A percentile compares a stretch with the other conserved stretches of the same genome.
These are phyloP conservation scores for Mycena amicta DNA, from an alignment of 768 basidiomycete genomes.

Conservation along the genomic window DNA sequence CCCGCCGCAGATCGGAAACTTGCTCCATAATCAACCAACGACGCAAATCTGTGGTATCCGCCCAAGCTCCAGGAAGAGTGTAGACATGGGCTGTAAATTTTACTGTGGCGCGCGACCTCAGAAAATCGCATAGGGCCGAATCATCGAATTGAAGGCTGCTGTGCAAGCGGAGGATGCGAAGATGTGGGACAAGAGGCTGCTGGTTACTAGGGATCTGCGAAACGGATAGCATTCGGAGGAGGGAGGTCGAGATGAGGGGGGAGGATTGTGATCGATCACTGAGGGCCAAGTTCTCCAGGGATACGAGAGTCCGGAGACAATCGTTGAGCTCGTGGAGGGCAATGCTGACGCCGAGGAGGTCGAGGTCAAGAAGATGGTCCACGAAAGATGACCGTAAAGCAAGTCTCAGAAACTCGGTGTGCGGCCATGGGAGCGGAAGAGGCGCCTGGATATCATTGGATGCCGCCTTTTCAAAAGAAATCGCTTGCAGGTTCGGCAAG, in stretches of 20 bases:
- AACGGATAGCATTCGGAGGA: not conserved
- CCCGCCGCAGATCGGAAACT: too few relatives aligned
- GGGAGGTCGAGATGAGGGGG: not conserved
- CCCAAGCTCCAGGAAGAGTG: too few relatives aligned
- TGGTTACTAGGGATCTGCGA: not conserved
- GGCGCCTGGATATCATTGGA: not conserved
- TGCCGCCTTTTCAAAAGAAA: not conserved
- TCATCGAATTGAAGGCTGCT: not conserved
- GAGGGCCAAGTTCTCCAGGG: not conserved
- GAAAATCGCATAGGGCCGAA: not conserved
- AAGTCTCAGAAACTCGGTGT: not conserved
- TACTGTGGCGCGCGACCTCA: not conserved
- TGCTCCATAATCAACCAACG: too few relatives aligned
- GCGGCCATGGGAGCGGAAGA: not conserved
- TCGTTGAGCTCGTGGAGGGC: not conserved
- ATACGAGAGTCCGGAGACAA: not conserved
- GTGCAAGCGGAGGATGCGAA: not conserved
- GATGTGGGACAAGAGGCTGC: not conserved
- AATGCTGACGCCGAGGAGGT: not conserved
- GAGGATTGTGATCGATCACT: not conserved
- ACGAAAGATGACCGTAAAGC: not conserved
- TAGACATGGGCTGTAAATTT: too few relatives aligned
- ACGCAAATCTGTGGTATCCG: too few relatives aligned
- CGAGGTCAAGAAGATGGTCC: not conserved
- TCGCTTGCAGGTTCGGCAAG: not conserved